These are phyloP conservation scores for Mesotaenium endlicherianum DNA, from an alignment of 139 green algal genomes.

Conservation along the genomic window DNA sequence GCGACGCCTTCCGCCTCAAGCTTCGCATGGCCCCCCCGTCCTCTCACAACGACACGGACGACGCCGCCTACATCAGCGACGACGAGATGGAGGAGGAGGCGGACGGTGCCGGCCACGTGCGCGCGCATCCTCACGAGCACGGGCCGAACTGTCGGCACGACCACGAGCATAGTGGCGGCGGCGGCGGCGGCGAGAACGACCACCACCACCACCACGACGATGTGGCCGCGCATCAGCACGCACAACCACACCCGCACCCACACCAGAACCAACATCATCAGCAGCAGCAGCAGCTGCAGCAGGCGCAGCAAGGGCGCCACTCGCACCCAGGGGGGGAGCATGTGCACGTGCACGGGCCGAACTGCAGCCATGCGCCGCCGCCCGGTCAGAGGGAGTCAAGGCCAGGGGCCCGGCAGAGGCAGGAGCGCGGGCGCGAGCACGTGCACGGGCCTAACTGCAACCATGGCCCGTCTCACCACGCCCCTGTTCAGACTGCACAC, in stretches of 20 bases:
- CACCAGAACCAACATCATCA: conserved; percentile 14
- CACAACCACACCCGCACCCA: background rate
- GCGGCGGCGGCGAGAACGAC: background rate
- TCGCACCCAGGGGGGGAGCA: too few species aligned
- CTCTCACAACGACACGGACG: background rate
- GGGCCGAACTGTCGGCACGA: background rate
- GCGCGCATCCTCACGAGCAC: conserved; percentile 12
- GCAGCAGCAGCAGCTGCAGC: too few species aligned
- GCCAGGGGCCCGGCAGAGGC: too few species aligned
- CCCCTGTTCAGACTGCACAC: too few species aligned
- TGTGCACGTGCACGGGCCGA: too few species aligned
- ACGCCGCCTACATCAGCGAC: background rate
- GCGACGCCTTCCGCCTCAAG: conserved; percentile 94
- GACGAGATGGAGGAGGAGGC: conserved; percentile 7
- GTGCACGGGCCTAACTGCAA: too few species aligned
- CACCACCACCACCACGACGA: background rate
- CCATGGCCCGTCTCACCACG: too few species aligned
- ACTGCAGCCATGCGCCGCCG: too few species aligned
- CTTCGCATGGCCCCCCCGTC: conserved; percentile 73
- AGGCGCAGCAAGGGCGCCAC: too few species aligned
- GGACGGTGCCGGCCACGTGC: background rate
- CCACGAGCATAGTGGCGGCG: background rate
- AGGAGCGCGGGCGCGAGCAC: too few species aligned
- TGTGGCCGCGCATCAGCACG: background rate
- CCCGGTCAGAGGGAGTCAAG: too few species aligned